Evolutionary conservation across 495 filamentous ascomycete species (phyloP).

Genomic region (Margaritispora aquatica): DNA sequence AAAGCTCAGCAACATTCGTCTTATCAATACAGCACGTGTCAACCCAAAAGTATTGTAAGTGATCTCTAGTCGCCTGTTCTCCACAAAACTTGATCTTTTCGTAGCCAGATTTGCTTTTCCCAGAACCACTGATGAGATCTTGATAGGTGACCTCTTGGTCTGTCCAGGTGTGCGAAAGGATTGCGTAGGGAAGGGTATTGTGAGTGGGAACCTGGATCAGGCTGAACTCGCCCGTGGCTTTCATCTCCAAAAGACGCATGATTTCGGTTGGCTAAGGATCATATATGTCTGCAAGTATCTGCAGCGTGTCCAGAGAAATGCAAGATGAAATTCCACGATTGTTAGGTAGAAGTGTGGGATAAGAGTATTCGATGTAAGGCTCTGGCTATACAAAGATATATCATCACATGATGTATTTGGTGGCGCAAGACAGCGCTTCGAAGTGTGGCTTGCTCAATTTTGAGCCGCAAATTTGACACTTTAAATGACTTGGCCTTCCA

Average conservation of each 20-base stretch:
- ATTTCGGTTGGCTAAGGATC: background rate
- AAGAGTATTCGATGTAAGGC: background rate
- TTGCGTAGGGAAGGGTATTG: background rate
- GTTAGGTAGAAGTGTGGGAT: background rate
- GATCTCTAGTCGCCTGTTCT: background rate
- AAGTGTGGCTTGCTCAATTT: background rate
- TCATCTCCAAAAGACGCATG: conserved; percentile 1
- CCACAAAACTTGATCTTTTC: conserved; percentile 1
- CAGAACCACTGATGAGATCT: background rate
- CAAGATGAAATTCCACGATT: background rate
- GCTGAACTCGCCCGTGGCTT: background rate
- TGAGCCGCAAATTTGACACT: background rate
- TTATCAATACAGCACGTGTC: conserved; percentile 7
- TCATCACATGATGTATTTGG: background rate
- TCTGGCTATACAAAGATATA: background rate
- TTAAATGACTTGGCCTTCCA: background rate
- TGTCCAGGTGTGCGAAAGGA: conserved; percentile 3
- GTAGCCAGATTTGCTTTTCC: background rate
- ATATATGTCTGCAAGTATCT: background rate
- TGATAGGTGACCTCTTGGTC: conserved; percentile 3
- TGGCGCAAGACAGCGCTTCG: background rate
- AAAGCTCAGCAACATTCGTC: background rate
- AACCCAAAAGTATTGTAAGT: background rate
- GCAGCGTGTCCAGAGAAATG: background rate
- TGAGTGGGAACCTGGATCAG: conserved; percentile 1